phyloP scores from a whole-genome alignment of 352 stramenopile genomes.

The Globisporangium acanthophoron region DNA sequence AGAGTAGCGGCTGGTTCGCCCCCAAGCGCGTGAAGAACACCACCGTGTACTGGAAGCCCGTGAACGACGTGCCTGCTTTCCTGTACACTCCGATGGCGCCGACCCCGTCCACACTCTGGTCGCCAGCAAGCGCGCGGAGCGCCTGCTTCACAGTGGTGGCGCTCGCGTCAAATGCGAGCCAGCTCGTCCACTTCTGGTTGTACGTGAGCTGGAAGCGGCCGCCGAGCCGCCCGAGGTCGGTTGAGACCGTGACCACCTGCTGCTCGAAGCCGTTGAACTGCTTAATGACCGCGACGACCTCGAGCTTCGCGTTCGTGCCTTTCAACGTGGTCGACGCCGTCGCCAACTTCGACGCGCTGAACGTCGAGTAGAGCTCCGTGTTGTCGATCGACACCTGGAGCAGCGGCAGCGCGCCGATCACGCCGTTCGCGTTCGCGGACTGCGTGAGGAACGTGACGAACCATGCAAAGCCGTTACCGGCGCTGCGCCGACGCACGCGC shows the following conservation, averaged over 20 bases:
- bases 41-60: slow-evolving; percentile 55
- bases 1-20: slow-evolving; percentile 43
- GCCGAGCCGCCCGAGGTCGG: slow-evolving; percentile 53
- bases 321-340: slow-evolving; percentile 37
- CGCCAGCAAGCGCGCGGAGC: slow-evolving; percentile 44
- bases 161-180: slow-evolving; percentile 68
- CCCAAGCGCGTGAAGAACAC: slow-evolving; percentile 61
- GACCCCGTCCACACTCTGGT: slow-evolving; percentile 3
- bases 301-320: slow-evolving; percentile 73
- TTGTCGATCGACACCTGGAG: slow-evolving; percentile 73
- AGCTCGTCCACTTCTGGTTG: slow-evolving; percentile 66
- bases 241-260: slow-evolving; percentile 79
- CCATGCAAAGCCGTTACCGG: slow-evolving; percentile 78
- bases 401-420: slow-evolving; percentile 46
- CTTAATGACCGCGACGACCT: slow-evolving; percentile 74
- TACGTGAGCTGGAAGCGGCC: slow-evolving; percentile 88
- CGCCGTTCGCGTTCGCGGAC: slow-evolving; percentile 32
- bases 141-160: slow-evolving; percentile 39
- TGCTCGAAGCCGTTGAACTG: slow-evolving; percentile 91
- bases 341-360: slow-evolving; percentile 35
- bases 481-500: slow-evolving; percentile 58
- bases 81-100: slow-evolving; percentile 59
- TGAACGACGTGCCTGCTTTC: slow-evolving; percentile 23
- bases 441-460: slow-evolving; percentile 74
- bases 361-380: slow-evolving; percentile 48